phyloP scores from a whole-genome alignment of 345 rosid species.

The Corchorus capsularis region DNA sequence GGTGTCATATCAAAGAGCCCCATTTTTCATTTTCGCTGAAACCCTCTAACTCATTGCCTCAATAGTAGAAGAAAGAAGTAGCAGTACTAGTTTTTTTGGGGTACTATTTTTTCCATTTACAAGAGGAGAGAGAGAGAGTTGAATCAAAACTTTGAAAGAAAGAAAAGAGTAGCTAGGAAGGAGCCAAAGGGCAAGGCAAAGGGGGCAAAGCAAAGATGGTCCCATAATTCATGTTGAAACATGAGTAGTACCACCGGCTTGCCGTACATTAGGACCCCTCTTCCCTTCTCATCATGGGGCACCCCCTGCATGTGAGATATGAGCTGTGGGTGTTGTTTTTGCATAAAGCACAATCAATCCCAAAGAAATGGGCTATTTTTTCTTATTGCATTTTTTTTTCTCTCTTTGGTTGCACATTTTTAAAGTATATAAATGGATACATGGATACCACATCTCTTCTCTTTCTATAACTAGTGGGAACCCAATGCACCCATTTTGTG shows the following conservation, averaged over 20 bases:
- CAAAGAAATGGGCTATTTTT: not conserved
- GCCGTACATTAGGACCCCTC: not conserved
- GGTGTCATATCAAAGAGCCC: constrained; percentile 4
- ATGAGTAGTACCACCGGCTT: not conserved
- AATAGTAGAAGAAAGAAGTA: not conserved
- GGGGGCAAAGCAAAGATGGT: not conserved
- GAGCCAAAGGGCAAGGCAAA: not conserved
- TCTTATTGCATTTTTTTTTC: not conserved
- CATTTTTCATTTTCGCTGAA: not conserved
- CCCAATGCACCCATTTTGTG: constrained; percentile 13
- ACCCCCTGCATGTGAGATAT: not conserved
- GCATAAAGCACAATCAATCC: not conserved
- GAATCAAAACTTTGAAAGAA: not conserved
- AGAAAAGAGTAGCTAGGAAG: not conserved
- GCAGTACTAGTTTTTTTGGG: not conserved
- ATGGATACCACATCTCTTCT: not conserved
- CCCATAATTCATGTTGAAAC: not conserved
- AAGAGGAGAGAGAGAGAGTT: not conserved
- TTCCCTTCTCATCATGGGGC: not conserved
- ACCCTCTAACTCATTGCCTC: not conserved
- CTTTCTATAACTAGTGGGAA: not conserved
- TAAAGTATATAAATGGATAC: not conserved
- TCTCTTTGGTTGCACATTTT: constrained; percentile 2
- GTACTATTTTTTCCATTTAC: not conserved
- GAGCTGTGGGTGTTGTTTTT: not conserved